Evolutionary conservation across 176 grass and related monocot genomes (phyloP).

Genomic region (Panicum miliaceum): DNA sequence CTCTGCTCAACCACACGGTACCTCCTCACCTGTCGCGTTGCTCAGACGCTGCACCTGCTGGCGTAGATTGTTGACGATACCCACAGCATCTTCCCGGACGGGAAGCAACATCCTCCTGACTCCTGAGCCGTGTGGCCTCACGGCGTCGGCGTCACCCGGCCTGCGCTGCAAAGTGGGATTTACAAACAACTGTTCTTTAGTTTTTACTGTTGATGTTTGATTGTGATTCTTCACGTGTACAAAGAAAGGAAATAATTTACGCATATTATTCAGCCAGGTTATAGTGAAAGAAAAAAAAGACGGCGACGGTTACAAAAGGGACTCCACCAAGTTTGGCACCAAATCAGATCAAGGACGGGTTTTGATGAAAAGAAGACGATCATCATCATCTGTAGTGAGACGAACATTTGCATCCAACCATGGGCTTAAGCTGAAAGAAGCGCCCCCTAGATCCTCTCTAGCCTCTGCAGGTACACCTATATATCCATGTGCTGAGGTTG

Average conservation of each 20-base stretch:
- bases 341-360: background rate
- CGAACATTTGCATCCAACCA: background rate
- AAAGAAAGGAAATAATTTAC: no score
- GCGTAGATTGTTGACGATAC: background rate
- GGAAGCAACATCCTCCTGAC: background rate
- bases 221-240: no score
- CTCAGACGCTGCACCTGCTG: background rate
- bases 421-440: background rate
- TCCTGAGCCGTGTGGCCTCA: no score
- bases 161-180: background rate
- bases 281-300: no score
- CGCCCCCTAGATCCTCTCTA: no score
- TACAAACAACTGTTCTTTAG: no score
- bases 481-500: conserved; percentile 1
- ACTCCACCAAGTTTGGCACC: background rate
- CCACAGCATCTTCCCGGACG: background rate
- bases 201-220: no score
- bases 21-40: background rate
- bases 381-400: background rate
- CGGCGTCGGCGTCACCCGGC: no score
- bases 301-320: no score
- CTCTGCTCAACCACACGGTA: background rate
- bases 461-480: background rate
- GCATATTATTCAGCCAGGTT: no score
- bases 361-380: background rate